phyloP scores from a whole-genome alignment of 2,329 filamentous ascomycete genomes.

The Claviceps africana region DNA sequence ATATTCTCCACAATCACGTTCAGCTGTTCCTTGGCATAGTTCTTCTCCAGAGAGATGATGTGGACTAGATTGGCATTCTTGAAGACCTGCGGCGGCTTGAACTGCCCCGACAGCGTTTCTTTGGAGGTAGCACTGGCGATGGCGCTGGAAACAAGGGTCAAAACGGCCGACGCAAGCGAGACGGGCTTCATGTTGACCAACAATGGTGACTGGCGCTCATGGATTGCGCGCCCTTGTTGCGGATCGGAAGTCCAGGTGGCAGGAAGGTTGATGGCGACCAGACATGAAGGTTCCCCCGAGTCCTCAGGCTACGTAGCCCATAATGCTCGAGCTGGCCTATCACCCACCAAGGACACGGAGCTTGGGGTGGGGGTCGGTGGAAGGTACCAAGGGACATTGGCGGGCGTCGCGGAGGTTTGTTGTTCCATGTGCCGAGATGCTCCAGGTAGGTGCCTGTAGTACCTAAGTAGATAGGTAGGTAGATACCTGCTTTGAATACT shows the following conservation, averaged over 20 bases:
- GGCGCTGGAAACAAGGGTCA: conserved; percentile 40
- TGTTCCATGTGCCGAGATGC: conserved; percentile 3
- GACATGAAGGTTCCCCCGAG: conserved; percentile 1
- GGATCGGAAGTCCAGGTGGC: conserved; percentile 5
- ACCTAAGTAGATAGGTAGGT: no score
- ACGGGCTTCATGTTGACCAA: conserved; percentile 26
- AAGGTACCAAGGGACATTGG: conserved; percentile 1
- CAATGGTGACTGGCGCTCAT: conserved; percentile 17
- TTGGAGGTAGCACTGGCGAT: conserved; percentile 40
- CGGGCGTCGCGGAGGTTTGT: conserved; percentile 6
- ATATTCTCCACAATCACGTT: conserved; percentile 92
- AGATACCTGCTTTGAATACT: no score
- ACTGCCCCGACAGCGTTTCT: conserved; percentile 46
- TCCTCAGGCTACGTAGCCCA: conserved; percentile 6
- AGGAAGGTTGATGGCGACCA: not conserved
- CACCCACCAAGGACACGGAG: not conserved
- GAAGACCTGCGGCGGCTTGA: conserved; percentile 81
- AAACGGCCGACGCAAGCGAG: conserved; percentile 41
- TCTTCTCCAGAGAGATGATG: conserved; percentile 84
- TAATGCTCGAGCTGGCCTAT: not conserved
- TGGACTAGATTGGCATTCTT: conserved; percentile 87
- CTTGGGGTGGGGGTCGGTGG: not conserved
- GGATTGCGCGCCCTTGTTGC: conserved; percentile 15
- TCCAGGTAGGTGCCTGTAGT: no score
- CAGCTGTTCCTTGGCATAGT: conserved; percentile 76